A percentile compares a stretch with the other conserved stretches of the same genome.
These are phyloP conservation scores for Suhomyces pyralidae DNA, from an alignment of 805 yeast genomes.

Conservation along the genomic window DNA sequence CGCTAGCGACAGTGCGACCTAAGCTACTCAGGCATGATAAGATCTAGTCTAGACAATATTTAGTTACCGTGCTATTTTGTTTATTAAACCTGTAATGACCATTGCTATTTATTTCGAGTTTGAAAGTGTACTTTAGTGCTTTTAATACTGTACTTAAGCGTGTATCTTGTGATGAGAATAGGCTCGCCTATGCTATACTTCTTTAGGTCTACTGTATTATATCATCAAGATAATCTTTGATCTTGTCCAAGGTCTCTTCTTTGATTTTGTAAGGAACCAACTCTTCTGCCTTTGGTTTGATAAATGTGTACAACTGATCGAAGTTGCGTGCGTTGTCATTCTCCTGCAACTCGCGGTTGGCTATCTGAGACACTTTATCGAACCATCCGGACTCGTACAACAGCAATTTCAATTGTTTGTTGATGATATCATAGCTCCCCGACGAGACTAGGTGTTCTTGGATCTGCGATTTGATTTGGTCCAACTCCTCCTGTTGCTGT, in stretches of 20 bases:
- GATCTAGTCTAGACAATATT: not conserved
- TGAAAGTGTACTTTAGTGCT: not conserved
- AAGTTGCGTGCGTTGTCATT: conserved; percentile 45
- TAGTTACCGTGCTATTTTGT: not conserved
- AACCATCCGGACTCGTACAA: conserved; percentile 84
- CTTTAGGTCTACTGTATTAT: conserved; percentile 22
- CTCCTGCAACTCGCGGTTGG: conserved; percentile 46
- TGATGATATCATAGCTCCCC: conserved; percentile 79
- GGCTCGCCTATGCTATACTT: too few species aligned
- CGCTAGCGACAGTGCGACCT: not conserved
- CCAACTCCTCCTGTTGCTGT: conserved; percentile 27
- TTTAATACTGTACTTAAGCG: too few species aligned
- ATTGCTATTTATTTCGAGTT: not conserved
- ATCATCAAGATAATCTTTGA: conserved; percentile 56
- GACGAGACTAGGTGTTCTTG: conserved; percentile 68
- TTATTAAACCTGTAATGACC: not conserved
- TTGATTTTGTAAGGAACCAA: conserved; percentile 68
- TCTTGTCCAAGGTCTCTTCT: conserved; percentile 54
- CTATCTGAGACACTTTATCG: conserved; percentile 63
- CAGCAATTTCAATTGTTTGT: conserved; percentile 57
- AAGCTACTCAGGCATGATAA: not conserved
- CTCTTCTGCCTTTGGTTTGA: conserved; percentile 67
- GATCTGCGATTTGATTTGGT: conserved; percentile 55
- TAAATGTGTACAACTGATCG: conserved; percentile 45
- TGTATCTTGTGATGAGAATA: too few species aligned